Base-by-base conservation (phyloP, 768 basidiomycete species). In the Leccinum pellstonianum region DNA sequence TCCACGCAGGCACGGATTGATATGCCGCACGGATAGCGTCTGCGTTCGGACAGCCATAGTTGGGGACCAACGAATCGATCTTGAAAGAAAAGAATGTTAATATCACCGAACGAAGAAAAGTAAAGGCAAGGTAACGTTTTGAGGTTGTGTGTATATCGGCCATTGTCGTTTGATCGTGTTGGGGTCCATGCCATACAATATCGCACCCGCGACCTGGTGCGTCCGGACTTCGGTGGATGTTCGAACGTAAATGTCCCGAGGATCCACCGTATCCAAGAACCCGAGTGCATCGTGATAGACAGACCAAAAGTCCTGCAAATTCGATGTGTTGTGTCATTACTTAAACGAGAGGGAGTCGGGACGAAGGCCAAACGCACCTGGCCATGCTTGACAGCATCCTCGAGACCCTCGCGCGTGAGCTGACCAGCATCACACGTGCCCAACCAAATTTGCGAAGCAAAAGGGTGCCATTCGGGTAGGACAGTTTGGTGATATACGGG, bases 361-460 rank as follows among this genome's bases (percentile, higher is more conserved):
- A 46, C 11, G n/a, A 46, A 0, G 41, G 12, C n/a, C 3, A 47
- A 19, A 60, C 66, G 19, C 21, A 64, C 71, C 72, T 77, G 66
- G 7, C 81, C 81, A 57, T 82, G 81, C 29, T 62, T 66, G 43
- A 79, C 57, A 4, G 79, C 74, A 49, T 82, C 81, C 25, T 74
- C 67, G 4, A 81, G 66, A 2, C 81, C 81, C n/a, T 64, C 79
- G 0, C 65, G 63, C 8, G 81, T 82, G 52, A 82, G 72, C 58
- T 82, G 81, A 7, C 81, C 81, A 5, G 73, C 64, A 59, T 80
- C 78, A 60, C 81, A 82, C 4, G 79, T 77, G 19, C 81, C 81
- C n/a, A 75, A 64, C 81, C 81, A 82, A 6, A 82, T 76, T 38
- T 70, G 72, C 23, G 63, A 66, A 9, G 75, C 70, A 62, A 80